Conservation (phyloP, 139 green algal genomes). For the Closterium sp. region DNA sequence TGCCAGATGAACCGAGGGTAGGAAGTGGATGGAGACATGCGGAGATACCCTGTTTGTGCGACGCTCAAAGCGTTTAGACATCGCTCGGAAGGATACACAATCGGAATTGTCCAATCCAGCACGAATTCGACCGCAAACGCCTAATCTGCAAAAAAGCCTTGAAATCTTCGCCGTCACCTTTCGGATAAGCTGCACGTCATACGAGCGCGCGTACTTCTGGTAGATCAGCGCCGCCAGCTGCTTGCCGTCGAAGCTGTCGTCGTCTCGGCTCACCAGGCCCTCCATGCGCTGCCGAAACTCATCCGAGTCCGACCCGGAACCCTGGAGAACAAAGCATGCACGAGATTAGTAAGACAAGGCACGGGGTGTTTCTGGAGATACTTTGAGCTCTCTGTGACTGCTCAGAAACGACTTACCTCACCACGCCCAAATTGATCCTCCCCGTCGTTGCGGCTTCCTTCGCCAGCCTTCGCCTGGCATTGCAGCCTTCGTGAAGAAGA, state of each 20-base stretch:
- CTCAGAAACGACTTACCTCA: too few relatives aligned
- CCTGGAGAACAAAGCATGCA: too few relatives aligned
- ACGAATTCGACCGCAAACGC: neutral
- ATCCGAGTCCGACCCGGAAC: neutral
- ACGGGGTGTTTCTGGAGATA: too few relatives aligned
- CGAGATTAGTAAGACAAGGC: too few relatives aligned
- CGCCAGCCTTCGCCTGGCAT: too few relatives aligned
- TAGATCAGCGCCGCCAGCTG: constrained; percentile 41
- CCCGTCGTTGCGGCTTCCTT: too few relatives aligned
- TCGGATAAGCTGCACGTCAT: constrained; percentile 46
- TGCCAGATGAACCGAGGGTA: neutral
- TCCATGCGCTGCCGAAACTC: constrained; percentile 38
- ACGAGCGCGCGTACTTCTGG: constrained; percentile 41
- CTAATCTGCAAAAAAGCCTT: neutral
- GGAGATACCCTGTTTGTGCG: neutral
- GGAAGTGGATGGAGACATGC: neutral
- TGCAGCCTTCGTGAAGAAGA: too few relatives aligned
- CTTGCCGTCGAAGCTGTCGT: constrained; percentile 19
- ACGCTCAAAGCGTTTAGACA: neutral
- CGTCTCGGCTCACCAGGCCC: neutral
- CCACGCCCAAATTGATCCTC: too few relatives aligned
- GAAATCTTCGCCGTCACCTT: too few relatives aligned
- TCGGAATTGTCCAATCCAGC: too few relatives aligned
- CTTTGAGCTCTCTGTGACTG: too few relatives aligned
- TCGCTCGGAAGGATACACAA: neutral